Evolutionary conservation across 2,329 filamentous ascomycete genomes (phyloP).

Genomic region (Calonectria pseudoturangicola): DNA sequence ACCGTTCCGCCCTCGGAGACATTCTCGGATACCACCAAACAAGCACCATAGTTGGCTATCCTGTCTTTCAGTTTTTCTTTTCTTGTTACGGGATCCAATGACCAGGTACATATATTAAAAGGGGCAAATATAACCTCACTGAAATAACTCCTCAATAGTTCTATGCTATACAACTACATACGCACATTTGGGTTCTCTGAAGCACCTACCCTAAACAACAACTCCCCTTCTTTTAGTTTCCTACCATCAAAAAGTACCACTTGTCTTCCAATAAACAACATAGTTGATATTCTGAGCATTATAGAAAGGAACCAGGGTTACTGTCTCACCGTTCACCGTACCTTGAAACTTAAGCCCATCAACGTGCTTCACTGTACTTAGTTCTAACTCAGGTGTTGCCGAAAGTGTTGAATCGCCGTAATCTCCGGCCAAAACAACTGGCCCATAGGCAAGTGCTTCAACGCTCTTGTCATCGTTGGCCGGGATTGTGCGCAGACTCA

Average conservation of each 20-base stretch:
- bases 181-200: no score
- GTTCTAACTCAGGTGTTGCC: constrained; percentile 55
- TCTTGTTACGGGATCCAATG: no score
- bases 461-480: constrained; percentile 68
- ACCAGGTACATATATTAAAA: no score
- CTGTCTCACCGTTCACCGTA: constrained; percentile 54
- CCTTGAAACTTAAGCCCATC: constrained; percentile 58
- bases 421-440: constrained; percentile 66
- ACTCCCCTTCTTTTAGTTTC: not conserved
- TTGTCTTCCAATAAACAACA: constrained; percentile 63
- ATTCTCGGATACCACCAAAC: no score
- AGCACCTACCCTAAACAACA: no score
- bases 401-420: constrained; percentile 60
- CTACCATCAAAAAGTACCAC: constrained; percentile 30
- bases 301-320: constrained; percentile 62
- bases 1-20: no score
- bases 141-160: no score
- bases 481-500: constrained; percentile 63
- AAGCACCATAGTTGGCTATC: no score
- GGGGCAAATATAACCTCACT: no score
- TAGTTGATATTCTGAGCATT: constrained; percentile 65
- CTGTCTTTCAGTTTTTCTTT: no score
- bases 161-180: no score
- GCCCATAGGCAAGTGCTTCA: constrained; percentile 68
- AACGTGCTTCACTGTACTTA: constrained; percentile 55